Base-by-base conservation (phyloP, 768 basidiomycete species). In the Ramaria sp. region DNA sequence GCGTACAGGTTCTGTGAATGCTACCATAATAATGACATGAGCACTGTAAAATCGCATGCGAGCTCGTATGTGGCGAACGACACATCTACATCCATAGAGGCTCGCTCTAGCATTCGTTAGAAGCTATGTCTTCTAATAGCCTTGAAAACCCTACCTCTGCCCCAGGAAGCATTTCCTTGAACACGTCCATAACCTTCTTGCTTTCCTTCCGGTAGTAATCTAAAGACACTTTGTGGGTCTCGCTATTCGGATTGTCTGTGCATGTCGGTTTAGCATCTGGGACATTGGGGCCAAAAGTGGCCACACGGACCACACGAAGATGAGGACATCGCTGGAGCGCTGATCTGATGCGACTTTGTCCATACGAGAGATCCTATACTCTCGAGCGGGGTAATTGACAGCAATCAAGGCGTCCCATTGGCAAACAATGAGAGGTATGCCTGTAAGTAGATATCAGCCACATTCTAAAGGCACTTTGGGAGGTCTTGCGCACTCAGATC, bases 211-310 rank as follows among this genome's bases (percentile, higher is more conserved):
- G 76, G 70, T 97, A 98, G 63, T 88, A 82, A 68, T 98, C 95
- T 54, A 98, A 75, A 12, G 92, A 95, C 46, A 91, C 93, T 78
- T 99, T 99, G 73, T 99, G 94, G 13, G 92, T 95, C 59, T 78
- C 77, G 1, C 86, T 84, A 67, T 95, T 85, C 13, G 93, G 82
- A 61, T 93, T 78, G n/a, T 88, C 82, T 85, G 89, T 91, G 68
- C 98, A 96, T 1, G 85, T 86, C 17, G 95, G 91, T 68, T 93
- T 86, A 2, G 54, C 54, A 39, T 56, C 54, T 6, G 54, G 54
- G 11, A 27, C 31, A n/a, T 43, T 30, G 12, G 54, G 54, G 31
- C 71, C 87, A 71, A 91, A 98, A 10, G 96, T 98, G 15, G 94
- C 92, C 15, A 95, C 92, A 72, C 98, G 95, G 7, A 96, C 86